Percentiles rank a stretch among this genome's conserved stretches.
phyloP scores from a whole-genome alignment of 169 alveolate species.

The Plasmodium relictum region DNA sequence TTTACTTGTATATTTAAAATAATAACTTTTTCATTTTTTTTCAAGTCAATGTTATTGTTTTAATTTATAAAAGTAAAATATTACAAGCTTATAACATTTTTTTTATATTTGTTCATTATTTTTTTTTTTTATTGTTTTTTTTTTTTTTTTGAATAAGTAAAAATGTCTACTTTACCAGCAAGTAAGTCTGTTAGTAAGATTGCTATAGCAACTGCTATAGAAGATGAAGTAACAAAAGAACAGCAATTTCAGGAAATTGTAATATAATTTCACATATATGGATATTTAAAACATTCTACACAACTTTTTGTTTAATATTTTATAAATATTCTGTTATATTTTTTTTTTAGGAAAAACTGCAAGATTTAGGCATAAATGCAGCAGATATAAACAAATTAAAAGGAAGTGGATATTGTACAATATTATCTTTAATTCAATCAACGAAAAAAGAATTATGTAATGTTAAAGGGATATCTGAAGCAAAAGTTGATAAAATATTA shows the following conservation, averaged over 20 bases:
- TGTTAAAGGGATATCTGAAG: conserved; percentile 96
- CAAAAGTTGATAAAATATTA: conserved; percentile 93
- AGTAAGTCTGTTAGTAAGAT: conserved; percentile 64
- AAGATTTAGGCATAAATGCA: conserved; percentile 92
- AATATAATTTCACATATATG: not conserved
- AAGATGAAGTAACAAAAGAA: conserved; percentile 15
- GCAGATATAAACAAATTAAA: conserved; percentile 93
- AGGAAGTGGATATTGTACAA: conserved; percentile 94
- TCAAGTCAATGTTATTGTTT: too few species aligned
- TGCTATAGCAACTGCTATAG: conserved; percentile 25
- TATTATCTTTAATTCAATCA: conserved; percentile 90
- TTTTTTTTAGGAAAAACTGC: conserved; percentile 83
- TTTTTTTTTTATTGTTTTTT: conserved; percentile 14
- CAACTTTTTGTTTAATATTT: not conserved
- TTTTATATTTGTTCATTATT: conserved; percentile 25
- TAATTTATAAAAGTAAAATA: too few species aligned
- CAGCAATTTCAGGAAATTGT: conserved; percentile 65
- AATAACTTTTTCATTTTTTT: not conserved
- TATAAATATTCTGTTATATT: not conserved
- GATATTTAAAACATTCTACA: not conserved
- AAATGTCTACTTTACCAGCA: conserved; percentile 61
- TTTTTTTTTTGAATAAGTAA: conserved; percentile 1
- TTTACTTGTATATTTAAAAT: too few species aligned
- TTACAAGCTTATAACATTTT: not conserved
- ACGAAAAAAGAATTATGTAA: conserved; percentile 83